Evolutionary conservation across 2,329 filamentous ascomycete species (phyloP).

Genomic region (Pyricularia pennisetigena): DNA sequence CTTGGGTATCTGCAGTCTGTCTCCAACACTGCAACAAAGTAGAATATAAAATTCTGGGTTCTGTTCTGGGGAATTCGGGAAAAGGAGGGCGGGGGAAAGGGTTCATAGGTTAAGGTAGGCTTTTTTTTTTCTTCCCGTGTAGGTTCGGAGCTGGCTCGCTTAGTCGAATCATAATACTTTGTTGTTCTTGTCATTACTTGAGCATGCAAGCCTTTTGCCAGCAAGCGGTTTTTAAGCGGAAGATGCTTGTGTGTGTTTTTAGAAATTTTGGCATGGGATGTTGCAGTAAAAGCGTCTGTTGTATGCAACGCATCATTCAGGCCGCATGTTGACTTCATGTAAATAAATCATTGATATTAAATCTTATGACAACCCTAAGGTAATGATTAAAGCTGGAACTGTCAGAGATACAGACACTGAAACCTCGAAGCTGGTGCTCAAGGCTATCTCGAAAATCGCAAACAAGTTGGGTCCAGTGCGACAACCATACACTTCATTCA

Average conservation of each 20-base stretch:
- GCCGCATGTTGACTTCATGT: background rate
- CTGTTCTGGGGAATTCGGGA: background rate
- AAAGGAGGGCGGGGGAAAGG: no score
- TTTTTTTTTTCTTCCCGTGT: background rate
- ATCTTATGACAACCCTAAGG: background rate
- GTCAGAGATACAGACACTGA: background rate
- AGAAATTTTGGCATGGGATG: background rate
- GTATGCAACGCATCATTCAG: background rate
- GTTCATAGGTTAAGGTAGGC: background rate
- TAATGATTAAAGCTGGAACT: background rate
- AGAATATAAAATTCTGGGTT: conserved; percentile 5
- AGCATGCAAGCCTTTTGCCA: background rate
- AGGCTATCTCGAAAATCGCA: background rate
- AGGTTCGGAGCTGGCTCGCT: background rate
- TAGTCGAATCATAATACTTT: background rate
- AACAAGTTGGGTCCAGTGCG: background rate
- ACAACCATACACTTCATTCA: background rate
- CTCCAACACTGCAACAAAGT: conserved; percentile 27
- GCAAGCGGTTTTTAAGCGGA: background rate
- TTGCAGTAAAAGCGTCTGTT: background rate
- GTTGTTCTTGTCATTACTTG: background rate
- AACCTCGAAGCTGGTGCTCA: background rate
- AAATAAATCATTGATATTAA: background rate
- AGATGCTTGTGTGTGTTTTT: background rate
- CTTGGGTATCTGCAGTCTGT: conserved; percentile 61